Evolutionary conservation across 2,329 filamentous ascomycete species (phyloP).

Genomic region (Ramularia collo-cygni): DNA sequence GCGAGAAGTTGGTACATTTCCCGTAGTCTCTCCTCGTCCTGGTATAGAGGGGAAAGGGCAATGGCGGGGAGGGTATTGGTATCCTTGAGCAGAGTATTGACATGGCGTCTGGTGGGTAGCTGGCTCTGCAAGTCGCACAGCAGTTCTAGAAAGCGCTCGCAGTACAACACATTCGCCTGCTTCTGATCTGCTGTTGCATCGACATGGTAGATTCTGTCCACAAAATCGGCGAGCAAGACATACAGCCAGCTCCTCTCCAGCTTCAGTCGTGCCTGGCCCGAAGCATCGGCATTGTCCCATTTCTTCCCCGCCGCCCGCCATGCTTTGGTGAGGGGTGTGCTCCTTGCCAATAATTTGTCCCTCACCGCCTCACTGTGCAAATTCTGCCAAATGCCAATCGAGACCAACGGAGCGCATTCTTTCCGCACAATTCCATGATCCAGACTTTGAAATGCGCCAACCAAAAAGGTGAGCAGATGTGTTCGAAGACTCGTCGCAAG

Average conservation of each 20-base stretch:
- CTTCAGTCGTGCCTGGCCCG: conserved; percentile 67
- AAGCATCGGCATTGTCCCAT: conserved; percentile 78
- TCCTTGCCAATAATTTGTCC: conserved; percentile 65
- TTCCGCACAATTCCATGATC: conserved; percentile 85
- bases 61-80: conserved; percentile 75
- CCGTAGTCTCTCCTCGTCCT: conserved; percentile 67
- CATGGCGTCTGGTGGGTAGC: conserved; percentile 85
- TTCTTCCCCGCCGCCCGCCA: conserved; percentile 85
- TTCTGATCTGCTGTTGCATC: conserved; percentile 25
- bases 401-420: conserved; percentile 91
- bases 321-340: conserved; percentile 71
- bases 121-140: conserved; percentile 88
- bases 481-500: conserved; percentile 50
- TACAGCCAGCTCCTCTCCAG: conserved; percentile 96
- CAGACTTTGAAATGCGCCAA: conserved; percentile 86
- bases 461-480: conserved; percentile 82
- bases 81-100: conserved; percentile 81
- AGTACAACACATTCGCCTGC: conserved; percentile 64
- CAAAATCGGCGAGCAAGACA: conserved; percentile 74
- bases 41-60: conserved; percentile 69
- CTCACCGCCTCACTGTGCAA: conserved; percentile 69
- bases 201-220: conserved; percentile 60
- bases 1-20: conserved; percentile 74
- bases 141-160: conserved; percentile 88
- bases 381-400: conserved; percentile 94